These are phyloP conservation scores for Suillus plorans DNA, from an alignment of 768 basidiomycete genomes.

Conservation along the genomic window DNA sequence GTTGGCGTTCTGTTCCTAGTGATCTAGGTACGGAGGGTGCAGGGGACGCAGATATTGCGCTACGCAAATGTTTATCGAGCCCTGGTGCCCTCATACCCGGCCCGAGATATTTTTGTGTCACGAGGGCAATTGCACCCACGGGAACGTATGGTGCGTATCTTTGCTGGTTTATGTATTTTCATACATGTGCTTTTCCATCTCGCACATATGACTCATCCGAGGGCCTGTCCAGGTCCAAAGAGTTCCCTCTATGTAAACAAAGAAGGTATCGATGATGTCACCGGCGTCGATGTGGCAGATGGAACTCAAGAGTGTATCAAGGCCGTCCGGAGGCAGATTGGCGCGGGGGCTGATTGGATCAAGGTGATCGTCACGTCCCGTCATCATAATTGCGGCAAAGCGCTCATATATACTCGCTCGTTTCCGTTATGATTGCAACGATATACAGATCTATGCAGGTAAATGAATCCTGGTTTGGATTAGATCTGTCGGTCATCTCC, in stretches of 20 bases:
- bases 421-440: conserved; percentile 9
- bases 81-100: conserved; percentile 52
- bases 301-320: conserved; percentile 54
- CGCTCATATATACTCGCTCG: background rate
- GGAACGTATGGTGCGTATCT: conserved; percentile 54
- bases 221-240: conserved; percentile 47
- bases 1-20: conserved; percentile 28
- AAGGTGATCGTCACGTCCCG: conserved; percentile 40
- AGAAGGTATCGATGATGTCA: conserved; percentile 56
- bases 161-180: background rate
- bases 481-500: conserved; percentile 15
- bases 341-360: conserved; percentile 68
- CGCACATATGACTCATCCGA: background rate
- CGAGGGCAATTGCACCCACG: conserved; percentile 57
- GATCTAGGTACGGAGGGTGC: conserved; percentile 73
- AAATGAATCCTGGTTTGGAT: conserved; percentile 13
- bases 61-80: conserved; percentile 55
- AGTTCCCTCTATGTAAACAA: conserved; percentile 41
- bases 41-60: conserved; percentile 55
- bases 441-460: conserved; percentile 52
- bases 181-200: conserved; percentile 7
- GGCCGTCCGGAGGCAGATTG: conserved; percentile 60
- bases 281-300: conserved; percentile 58
- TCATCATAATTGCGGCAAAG: background rate
- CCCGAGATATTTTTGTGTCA: conserved; percentile 62